A percentile compares a stretch with the other conserved stretches of the same genome.
These are phyloP conservation scores for Porcisia deanei DNA, from an alignment of 208 protist species.

Conservation along the genomic window DNA sequence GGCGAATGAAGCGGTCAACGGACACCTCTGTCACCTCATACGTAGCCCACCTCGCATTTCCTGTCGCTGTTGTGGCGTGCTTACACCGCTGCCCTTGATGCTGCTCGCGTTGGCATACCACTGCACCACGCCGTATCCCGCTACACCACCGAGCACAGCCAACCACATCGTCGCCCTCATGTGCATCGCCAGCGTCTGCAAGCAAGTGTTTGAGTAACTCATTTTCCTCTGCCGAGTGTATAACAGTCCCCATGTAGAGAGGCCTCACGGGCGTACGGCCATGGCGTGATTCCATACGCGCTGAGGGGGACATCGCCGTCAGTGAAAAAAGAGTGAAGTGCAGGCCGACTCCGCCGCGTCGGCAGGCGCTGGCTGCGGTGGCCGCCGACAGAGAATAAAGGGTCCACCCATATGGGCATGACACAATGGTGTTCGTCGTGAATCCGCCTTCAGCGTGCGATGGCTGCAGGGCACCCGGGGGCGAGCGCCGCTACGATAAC, in stretches of 20 bases:
- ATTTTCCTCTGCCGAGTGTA: slow-evolving; percentile 20
- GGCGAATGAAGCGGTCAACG: slow-evolving; percentile 53
- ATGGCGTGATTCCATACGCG: slow-evolving; percentile 26
- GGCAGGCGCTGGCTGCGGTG: background rate
- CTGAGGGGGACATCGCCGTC: background rate
- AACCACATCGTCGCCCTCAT: slow-evolving; percentile 1
- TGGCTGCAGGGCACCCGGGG: background rate
- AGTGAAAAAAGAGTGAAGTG: background rate
- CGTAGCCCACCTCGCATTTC: slow-evolving; percentile 46
- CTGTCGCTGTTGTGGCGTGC: slow-evolving; percentile 34
- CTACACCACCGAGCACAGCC: slow-evolving; percentile 25
- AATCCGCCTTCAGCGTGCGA: background rate
- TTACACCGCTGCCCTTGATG: too few species aligned
- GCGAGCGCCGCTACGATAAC: background rate
- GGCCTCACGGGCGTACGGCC: slow-evolving; percentile 24
- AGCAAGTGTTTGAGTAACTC: slow-evolving; percentile 9
- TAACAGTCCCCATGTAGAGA: slow-evolving; percentile 13
- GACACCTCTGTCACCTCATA: slow-evolving; percentile 69
- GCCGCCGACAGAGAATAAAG: slow-evolving; percentile 12
- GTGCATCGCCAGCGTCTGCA: background rate
- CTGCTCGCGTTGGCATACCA: slow-evolving; percentile 19
- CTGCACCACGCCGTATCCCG: slow-evolving; percentile 25
- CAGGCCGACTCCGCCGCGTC: slow-evolving; percentile 15
- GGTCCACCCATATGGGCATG: slow-evolving; percentile 27
- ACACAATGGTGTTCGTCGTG: background rate